Evolutionary conservation across 2,329 filamentous ascomycete species (phyloP).

Genomic region (Xylariaceae sp.): DNA sequence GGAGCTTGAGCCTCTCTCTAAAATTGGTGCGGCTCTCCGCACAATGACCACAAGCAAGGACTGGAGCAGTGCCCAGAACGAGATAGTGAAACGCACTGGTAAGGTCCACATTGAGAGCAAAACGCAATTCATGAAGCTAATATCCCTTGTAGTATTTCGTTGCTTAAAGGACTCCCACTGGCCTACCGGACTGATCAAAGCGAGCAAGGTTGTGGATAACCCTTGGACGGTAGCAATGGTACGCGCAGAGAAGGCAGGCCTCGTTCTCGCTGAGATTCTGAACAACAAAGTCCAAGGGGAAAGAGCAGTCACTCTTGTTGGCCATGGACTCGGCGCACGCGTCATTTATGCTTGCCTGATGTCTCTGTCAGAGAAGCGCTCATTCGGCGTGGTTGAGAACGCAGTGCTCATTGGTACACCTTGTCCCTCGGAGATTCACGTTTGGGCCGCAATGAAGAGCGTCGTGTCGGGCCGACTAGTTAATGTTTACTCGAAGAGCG

Average conservation of each 20-base stretch:
- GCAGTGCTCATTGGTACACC: slow-evolving; percentile 83
- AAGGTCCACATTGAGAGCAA: slow-evolving; percentile 24
- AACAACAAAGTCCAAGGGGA: slow-evolving; percentile 81
- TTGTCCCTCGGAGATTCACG: slow-evolving; percentile 64
- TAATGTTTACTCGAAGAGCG: slow-evolving; percentile 84
- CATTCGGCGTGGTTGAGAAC: slow-evolving; percentile 80
- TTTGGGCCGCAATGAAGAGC: slow-evolving; percentile 74
- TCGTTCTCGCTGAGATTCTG: slow-evolving; percentile 73
- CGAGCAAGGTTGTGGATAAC: slow-evolving; percentile 75
- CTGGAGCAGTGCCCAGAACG: slow-evolving; percentile 66
- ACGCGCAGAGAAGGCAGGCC: slow-evolving; percentile 67
- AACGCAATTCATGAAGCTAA: slow-evolving; percentile 14
- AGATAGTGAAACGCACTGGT: slow-evolving; percentile 46
- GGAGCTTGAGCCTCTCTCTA: slow-evolving; percentile 74
- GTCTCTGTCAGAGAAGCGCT: slow-evolving; percentile 69
- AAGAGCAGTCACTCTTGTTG: slow-evolving; percentile 73
- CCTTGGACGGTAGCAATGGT: slow-evolving; percentile 74
- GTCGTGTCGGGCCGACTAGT: slow-evolving; percentile 81
- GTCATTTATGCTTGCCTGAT: slow-evolving; percentile 81
- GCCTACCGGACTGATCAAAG: slow-evolving; percentile 60
- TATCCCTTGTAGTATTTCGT: slow-evolving; percentile 43
- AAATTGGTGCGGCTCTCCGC: slow-evolving; percentile 73
- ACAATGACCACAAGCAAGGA: slow-evolving; percentile 74
- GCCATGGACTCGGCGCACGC: slow-evolving; percentile 76
- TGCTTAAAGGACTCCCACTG: slow-evolving; percentile 57